These are phyloP conservation scores for Penicillium oxalicum DNA, from an alignment of 2,329 filamentous ascomycete genomes.

Conservation along the genomic window DNA sequence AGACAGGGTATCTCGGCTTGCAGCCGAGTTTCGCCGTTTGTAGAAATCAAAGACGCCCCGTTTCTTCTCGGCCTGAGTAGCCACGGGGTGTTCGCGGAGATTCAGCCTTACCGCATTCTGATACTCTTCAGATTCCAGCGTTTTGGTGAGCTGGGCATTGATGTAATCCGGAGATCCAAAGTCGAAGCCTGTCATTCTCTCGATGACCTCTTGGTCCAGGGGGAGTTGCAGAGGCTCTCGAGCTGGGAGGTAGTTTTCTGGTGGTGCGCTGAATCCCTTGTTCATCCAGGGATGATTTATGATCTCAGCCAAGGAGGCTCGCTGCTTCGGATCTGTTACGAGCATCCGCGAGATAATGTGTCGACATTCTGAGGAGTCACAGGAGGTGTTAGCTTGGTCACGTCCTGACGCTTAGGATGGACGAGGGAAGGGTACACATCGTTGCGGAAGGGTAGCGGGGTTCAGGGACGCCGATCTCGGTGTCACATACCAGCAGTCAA, in stretches of 20 bases:
- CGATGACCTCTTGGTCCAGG: slow-evolving; percentile 73
- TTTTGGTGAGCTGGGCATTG: slow-evolving; percentile 69
- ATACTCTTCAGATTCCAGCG: slow-evolving; percentile 93
- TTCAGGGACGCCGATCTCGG: too few relatives aligned
- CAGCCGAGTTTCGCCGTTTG: slow-evolving; percentile 77
- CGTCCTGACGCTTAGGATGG: too few relatives aligned
- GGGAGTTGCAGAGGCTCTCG: slow-evolving; percentile 82
- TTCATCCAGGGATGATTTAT: slow-evolving; percentile 94
- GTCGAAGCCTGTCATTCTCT: slow-evolving; percentile 96
- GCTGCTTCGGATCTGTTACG: slow-evolving; percentile 82
- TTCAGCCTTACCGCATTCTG: slow-evolving; percentile 71
- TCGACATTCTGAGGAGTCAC: slow-evolving; percentile 66
- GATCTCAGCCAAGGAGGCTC: slow-evolving; percentile 83
- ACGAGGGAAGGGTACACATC: not conserved
- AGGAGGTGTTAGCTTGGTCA: not conserved
- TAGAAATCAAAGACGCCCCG: slow-evolving; percentile 96
- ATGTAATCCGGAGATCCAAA: slow-evolving; percentile 86
- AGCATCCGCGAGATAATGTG: slow-evolving; percentile 91
- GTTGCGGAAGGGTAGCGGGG: too few relatives aligned
- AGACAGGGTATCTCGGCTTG: slow-evolving; percentile 77
- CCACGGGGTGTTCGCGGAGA: slow-evolving; percentile 58
- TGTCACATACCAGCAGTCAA: slow-evolving; percentile 68
- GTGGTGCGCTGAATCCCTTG: slow-evolving; percentile 79
- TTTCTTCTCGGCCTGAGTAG: slow-evolving; percentile 66
- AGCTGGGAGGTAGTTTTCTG: slow-evolving; percentile 79